Base-by-base conservation (phyloP, 2,329 filamentous ascomycete genomes). In the Huntiella decipiens region DNA sequence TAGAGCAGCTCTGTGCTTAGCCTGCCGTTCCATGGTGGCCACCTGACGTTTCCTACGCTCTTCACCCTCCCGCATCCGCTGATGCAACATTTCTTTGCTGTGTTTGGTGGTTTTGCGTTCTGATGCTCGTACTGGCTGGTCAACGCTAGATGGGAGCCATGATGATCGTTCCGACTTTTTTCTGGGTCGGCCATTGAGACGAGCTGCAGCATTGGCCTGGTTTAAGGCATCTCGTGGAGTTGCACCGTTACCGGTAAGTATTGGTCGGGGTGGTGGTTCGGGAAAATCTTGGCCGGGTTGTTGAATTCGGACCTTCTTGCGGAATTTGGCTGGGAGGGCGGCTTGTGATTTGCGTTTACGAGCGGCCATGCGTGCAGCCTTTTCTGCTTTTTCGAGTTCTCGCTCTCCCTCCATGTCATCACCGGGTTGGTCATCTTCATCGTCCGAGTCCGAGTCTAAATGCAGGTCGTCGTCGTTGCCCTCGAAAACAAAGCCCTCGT, bases 321-420 rank as follows among this genome's bases (percentile, higher is more conserved):
- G 66, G 56, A 79, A 78, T 52, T 73, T 73, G 46, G 73, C 73
- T 4, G 80, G 76, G 49, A 86, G 77, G 22, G 75, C 77, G 50
- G 86, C 77, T 55, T 82, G 77, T 1, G 79, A 75, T 10, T 39
- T 38, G 57, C 85, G 77, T 62, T 94, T 94, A 59, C 84, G 65
- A 43, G 68, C 83, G 3, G 71, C 74, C 48, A 70, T 61, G 54
- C 67, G 73, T 54, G 80, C 79, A 49, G 73, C 75, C 53, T 77
- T 78, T 48, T 80, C 84, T 54, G 81, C 74, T 52, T 74, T 79
- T 61, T 91, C 77, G 46, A 98, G 61, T 61, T 93, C 85, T 55
- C 79, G 81, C 63, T 98, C 91, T 32, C 91, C 91, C 47, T 84
- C 82, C 4, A 91, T 60, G 37, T 93, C 84, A 53, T 91, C 71